A percentile compares a stretch with the other conserved stretches of the same genome.
Evolutionary conservation across 78 protist genomes (phyloP).

Genomic region (Dictyostelium firmibasis): DNA sequence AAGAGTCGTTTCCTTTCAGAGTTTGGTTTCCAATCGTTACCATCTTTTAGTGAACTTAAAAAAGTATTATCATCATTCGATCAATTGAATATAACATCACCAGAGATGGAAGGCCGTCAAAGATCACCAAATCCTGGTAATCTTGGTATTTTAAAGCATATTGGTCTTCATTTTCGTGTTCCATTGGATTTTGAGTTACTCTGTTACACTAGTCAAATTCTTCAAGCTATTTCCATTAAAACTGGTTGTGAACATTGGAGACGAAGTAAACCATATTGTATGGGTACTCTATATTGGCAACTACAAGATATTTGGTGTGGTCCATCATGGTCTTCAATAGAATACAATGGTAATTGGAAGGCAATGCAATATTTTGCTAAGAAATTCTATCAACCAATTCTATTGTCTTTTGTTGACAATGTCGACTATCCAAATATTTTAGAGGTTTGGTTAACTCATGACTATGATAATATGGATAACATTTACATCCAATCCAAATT

Average conservation of each 20-base stretch:
- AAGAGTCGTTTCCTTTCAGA: constrained; percentile 88
- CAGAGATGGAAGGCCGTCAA: constrained; percentile 78
- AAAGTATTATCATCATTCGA: neutral
- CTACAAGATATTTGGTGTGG: constrained; percentile 89
- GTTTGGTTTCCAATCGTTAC: constrained; percentile 90
- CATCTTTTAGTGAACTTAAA: constrained; percentile 24
- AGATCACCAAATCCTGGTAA: constrained; percentile 79
- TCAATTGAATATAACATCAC: constrained; percentile 74
- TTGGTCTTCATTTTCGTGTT: constrained; percentile 57
- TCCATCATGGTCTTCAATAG: constrained; percentile 87
- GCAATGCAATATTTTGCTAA: constrained; percentile 83
- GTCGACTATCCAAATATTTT: neutral
- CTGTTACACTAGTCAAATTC: constrained; percentile 51
- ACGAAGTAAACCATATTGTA: constrained; percentile 75
- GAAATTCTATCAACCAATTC: constrained; percentile 47
- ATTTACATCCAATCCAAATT: neutral
- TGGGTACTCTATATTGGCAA: constrained; percentile 94
- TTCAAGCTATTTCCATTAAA: constrained; percentile 69
- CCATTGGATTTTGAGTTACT: constrained; percentile 26
- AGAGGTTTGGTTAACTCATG: constrained; percentile 37
- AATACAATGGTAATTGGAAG: constrained; percentile 84
- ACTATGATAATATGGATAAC: neutral
- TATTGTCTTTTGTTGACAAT: constrained; percentile 23
- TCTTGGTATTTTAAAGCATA: constrained; percentile 53
- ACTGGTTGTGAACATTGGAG: constrained; percentile 86